These are phyloP conservation scores for Discostella stelligera DNA, from an alignment of 352 stramenopile genomes.

Conservation along the genomic window DNA sequence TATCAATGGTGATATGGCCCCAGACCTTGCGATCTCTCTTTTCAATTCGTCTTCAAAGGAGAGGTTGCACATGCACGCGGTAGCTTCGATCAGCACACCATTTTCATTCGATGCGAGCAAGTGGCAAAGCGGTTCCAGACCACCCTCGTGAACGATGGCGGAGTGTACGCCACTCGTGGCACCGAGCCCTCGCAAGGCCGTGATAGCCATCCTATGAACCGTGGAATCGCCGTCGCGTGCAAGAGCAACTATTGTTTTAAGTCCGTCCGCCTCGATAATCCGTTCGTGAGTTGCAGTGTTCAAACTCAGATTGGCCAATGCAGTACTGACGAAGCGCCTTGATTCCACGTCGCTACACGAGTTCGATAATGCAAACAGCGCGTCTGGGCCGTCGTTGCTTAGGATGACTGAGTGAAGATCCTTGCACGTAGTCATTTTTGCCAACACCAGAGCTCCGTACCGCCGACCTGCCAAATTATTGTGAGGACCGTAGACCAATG, in stretches of 20 bases:
- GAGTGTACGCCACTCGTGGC: conserved; percentile 90
- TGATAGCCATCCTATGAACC: conserved; percentile 92
- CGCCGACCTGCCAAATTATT: conserved; percentile 91
- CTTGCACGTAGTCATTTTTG: conserved; percentile 93
- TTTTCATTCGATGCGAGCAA: conserved; percentile 89
- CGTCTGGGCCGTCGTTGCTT: conserved; percentile 88
- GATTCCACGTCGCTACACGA: conserved; percentile 87
- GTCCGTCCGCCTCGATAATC: conserved; percentile 92
- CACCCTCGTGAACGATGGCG: conserved; percentile 96
- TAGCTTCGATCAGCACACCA: conserved; percentile 92
- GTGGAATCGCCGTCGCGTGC: conserved; percentile 88
- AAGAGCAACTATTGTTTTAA: conserved; percentile 94
- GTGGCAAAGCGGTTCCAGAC: conserved; percentile 90
- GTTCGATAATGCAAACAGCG: conserved; percentile 91
- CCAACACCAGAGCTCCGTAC: conserved; percentile 91
- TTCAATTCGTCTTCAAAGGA: conserved; percentile 95
- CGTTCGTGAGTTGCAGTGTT: conserved; percentile 89
- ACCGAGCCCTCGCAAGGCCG: conserved; percentile 90
- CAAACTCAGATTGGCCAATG: conserved; percentile 92
- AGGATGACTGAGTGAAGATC: conserved; percentile 92
- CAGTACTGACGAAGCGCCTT: conserved; percentile 93
- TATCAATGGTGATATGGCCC: conserved; percentile 88
- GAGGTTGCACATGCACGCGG: conserved; percentile 92
- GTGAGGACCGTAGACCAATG: conserved; percentile 78
- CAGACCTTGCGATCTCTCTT: conserved; percentile 94